A percentile compares a stretch with the other conserved stretches of the same genome.
Conservation (phyloP, 768 basidiomycete genomes). For the Candolleomyces aberdarensis region DNA sequence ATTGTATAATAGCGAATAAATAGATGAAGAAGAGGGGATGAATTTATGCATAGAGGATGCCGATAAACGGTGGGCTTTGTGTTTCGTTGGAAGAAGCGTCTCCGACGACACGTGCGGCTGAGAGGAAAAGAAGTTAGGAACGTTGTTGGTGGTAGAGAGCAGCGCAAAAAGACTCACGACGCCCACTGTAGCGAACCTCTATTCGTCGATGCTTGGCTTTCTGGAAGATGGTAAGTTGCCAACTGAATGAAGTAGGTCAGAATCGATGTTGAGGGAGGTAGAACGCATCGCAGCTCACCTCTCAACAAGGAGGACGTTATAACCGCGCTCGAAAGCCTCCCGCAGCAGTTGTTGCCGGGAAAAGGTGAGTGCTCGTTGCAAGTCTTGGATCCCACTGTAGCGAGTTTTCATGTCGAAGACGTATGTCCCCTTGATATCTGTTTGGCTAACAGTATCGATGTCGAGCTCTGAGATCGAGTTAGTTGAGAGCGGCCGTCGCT, state of each 20-base stretch:
- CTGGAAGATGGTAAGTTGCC: slow-evolving; percentile 64
- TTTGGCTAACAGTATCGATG: slow-evolving; percentile 49
- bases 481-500: too few species aligned
- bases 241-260: slow-evolving; percentile 37
- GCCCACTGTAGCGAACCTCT: slow-evolving; percentile 66
- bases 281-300: slow-evolving; percentile 39
- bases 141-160: slow-evolving; percentile 4
- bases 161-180: slow-evolving; percentile 37
- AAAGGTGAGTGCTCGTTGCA: slow-evolving; percentile 54
- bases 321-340: slow-evolving; percentile 51
- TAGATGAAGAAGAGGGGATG: not conserved
- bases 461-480: slow-evolving; percentile 47
- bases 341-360: slow-evolving; percentile 62
- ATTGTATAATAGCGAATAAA: not conserved
- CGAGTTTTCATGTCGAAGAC: slow-evolving; percentile 48
- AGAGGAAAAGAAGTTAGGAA: slow-evolving; percentile 8
- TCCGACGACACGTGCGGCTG: slow-evolving; percentile 54
- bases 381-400: slow-evolving; percentile 39
- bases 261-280: slow-evolving; percentile 5
- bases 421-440: slow-evolving; percentile 57
- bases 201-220: slow-evolving; percentile 60
- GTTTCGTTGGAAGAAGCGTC: slow-evolving; percentile 34
- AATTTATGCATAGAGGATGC: slow-evolving; percentile 44
- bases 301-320: slow-evolving; percentile 64
- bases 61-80: slow-evolving; percentile 65